Base-by-base conservation (phyloP, 73 alveolate species). In the Paramecium pentaurelia region DNA sequence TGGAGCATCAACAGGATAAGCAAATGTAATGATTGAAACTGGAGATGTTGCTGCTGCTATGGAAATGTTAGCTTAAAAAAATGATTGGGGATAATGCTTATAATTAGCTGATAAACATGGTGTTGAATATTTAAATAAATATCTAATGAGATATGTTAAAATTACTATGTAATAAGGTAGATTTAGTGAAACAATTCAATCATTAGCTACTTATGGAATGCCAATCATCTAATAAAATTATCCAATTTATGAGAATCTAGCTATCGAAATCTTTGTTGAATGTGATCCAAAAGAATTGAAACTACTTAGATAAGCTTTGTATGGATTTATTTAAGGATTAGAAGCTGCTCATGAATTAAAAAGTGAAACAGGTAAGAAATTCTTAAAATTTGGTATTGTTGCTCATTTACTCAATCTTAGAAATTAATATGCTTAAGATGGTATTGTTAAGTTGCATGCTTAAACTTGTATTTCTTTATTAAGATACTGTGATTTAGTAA, bases 221-320 rank as follows among this genome's bases (percentile, higher is more conserved):
- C 99, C 99, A 88, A 95, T 95, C 12, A 94, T 95, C 70, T 92
- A 95, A 86, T 92, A 95, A 59, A 97, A 97, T 90, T 96, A 97
- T 73, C 96, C 98, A 54, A 93, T 97, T 71, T 98, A 98, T 94
- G 97, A 97, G 87, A 98, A 98, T 77, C 93, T 97, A n/a, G 97
- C 99, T 40, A 95, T 98, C 86, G 99, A 98, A 94, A 97, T 98
- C 4, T 95, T 98, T 75, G 99, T 98, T 10, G 99, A 96, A 80
- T 97, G 96, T 84, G 97, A 98, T 93, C 98, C 96, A 36, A 96
- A 95, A 59, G 99, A 98, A 93, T 93, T 98, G 16, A 94, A 94
- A 77, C 95, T 96, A 27, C 94, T 97, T 86, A 97, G 98, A 92
- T 94, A 96, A 36, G 98, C 98, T 97, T 95, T 98, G 25, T 93